A percentile compares a stretch with the other conserved stretches of the same genome.
Conservation (phyloP, 768 basidiomycete genomes). For the Megacollybia marginata region DNA sequence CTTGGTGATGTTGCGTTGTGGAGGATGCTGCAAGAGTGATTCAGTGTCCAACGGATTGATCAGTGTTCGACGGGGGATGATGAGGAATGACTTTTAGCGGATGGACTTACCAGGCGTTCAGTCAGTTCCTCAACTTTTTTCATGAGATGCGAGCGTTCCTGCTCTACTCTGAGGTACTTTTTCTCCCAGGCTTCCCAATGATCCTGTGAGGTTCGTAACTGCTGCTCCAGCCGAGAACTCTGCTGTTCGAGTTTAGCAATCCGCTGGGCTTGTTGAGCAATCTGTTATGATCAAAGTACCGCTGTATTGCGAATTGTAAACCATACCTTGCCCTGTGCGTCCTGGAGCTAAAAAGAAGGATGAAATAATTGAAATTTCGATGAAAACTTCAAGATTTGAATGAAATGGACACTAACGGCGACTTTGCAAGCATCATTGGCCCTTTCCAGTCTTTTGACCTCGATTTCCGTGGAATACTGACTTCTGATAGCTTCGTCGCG, state of each 20-base stretch:
- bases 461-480: slow-evolving; percentile 35
- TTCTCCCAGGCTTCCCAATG: slow-evolving; percentile 76
- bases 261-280: slow-evolving; percentile 51
- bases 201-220: slow-evolving; percentile 73
- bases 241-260: slow-evolving; percentile 59
- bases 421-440: slow-evolving; percentile 33
- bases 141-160: slow-evolving; percentile 53
- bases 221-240: slow-evolving; percentile 65
- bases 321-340: slow-evolving; percentile 50
- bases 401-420: slow-evolving; percentile 30
- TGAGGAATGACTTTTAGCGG: too few species aligned
- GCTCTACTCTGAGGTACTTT: slow-evolving; percentile 67
- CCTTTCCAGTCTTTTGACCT: slow-evolving; percentile 43
- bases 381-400: slow-evolving; percentile 3
- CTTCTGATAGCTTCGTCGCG: slow-evolving; percentile 36
- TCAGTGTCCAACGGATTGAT: not conserved
- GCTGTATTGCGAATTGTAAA: not conserved
- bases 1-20: slow-evolving; percentile 2
- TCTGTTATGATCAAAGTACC: slow-evolving; percentile 24
- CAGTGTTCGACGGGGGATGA: not conserved
- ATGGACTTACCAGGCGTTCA: too few species aligned
- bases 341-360: slow-evolving; percentile 36
- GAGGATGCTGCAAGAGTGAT: slow-evolving; percentile 10
- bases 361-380: too few species aligned
- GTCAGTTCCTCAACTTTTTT: slow-evolving; percentile 43